Evolutionary conservation across 352 stramenopile genomes (phyloP), one percentile per base, ranked within the genome.

Genomic region (Phytophthora capsici): DNA sequence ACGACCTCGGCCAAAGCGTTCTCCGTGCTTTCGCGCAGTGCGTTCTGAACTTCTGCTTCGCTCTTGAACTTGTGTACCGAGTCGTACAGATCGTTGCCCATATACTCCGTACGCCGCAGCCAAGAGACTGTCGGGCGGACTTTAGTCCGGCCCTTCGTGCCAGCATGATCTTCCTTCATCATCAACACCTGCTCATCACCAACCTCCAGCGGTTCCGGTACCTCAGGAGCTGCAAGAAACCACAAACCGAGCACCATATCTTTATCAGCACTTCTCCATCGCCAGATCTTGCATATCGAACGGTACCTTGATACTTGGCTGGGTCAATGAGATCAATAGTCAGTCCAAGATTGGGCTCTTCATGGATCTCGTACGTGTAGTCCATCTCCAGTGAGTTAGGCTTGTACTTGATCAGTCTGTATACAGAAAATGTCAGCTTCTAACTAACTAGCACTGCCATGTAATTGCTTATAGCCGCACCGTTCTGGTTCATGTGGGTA

Each of bases 31-130:
- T 95, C 84, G 30, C 87, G 85, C 43, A 95, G 67, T 36, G 83
- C 85, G 26, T 73, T 91, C 65, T 95, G 87, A 56, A 95, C 89
- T 63, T 95, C 87, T 26, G 87, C 81, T 49, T 95, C 87, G 59
- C 85, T 95, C 63, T 93, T 93, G 64, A 95, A 95, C 62, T 93
- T 91, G 73, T 95, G 87, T 54, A 92, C 86, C 2, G 82, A 82
- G 37, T 95, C 85, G 58, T 90, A 94, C 55, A 95, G 61, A 69
- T 95, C 87, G 47, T 84, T 95, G 59, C 85, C 87, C 83, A 95
- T 93, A 70, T 93, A 94, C 63, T 94, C 87, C 4, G 87, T 93
- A 22, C 87, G 73, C 59, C 87, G 83, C 56, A 95, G 62, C 87
- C 87, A 95, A 54, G 87, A 89, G 16, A 95, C 87, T 6, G 72